Percentiles rank a stretch among this genome's conserved stretches.
Conservation (phyloP, 2,329 filamentous ascomycete genomes). For the Hypoxylon sp. region DNA sequence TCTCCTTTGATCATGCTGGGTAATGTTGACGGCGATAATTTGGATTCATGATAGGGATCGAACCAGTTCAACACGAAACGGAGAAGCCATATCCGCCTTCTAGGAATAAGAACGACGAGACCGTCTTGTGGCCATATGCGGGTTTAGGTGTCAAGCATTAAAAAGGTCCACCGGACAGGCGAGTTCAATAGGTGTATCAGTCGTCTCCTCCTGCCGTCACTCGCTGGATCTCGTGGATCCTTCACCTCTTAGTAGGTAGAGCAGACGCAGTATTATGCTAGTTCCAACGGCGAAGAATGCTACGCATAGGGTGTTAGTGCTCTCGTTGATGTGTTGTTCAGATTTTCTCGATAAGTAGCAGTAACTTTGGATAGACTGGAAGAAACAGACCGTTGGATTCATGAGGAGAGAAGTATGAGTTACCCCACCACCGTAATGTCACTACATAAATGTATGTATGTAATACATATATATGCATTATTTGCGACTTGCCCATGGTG, state of each 20-base stretch:
- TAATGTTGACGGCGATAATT: slow-evolving; percentile 31
- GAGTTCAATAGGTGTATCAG: slow-evolving; percentile 13
- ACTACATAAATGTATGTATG: slow-evolving; percentile 12
- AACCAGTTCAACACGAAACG: slow-evolving; percentile 24
- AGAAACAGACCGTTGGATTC: slow-evolving; percentile 23
- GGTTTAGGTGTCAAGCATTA: slow-evolving; percentile 14
- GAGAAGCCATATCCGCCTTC: slow-evolving; percentile 17
- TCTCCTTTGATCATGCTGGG: slow-evolving; percentile 20
- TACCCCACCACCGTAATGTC: slow-evolving; percentile 28
- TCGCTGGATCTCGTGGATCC: slow-evolving; percentile 26
- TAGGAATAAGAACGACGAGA: slow-evolving; percentile 21
- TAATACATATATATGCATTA: background rate
- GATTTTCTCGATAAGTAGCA: slow-evolving; percentile 18
- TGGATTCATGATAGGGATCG: slow-evolving; percentile 34
- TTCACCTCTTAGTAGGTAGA: slow-evolving; percentile 18
- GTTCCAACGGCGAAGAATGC: slow-evolving; percentile 24
- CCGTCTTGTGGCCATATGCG: slow-evolving; percentile 12
- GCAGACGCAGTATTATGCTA: slow-evolving; percentile 24
- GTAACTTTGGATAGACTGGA: slow-evolving; percentile 25
- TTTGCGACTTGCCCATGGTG: background rate
- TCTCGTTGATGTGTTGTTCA: slow-evolving; percentile 18
- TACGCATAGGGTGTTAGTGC: slow-evolving; percentile 38
- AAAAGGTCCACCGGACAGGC: background rate
- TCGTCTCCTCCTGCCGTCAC: slow-evolving; percentile 26
- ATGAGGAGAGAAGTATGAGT: slow-evolving; percentile 8